These are phyloP conservation scores for Arthonia radiata DNA, from an alignment of 495 filamentous ascomycete species.

Conservation along the genomic window DNA sequence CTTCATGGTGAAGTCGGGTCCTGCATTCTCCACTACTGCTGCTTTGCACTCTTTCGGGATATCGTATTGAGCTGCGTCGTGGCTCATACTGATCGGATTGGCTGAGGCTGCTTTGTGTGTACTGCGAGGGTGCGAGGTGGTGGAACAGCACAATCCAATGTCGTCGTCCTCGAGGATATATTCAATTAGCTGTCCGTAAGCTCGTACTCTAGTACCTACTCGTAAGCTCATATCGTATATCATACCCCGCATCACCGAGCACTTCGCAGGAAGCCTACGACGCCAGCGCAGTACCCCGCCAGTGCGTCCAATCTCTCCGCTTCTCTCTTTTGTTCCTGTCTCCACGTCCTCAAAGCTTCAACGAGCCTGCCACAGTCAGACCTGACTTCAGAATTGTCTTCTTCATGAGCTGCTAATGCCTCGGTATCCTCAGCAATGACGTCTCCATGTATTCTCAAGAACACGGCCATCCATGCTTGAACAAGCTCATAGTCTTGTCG, in stretches of 20 bases:
- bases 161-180: too few species aligned
- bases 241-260: too few species aligned
- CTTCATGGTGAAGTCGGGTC: constrained; percentile 25
- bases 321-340: constrained; percentile 38
- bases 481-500: constrained; percentile 73
- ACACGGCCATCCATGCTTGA: constrained; percentile 91
- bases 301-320: constrained; percentile 42
- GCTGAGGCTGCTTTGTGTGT: too few species aligned
- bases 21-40: constrained; percentile 27
- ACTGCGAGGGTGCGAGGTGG: too few species aligned
- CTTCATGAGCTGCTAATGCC: background rate
- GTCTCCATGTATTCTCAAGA: constrained; percentile 52
- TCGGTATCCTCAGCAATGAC: constrained; percentile 17
- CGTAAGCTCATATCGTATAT: too few species aligned
- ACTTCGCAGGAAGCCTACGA: constrained; percentile 68
- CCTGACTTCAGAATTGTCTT: constrained; percentile 1
- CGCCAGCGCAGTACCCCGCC: constrained; percentile 68
- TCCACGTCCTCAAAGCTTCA: constrained; percentile 36
- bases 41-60: constrained; percentile 29
- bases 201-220: too few species aligned
- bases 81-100: too few species aligned
- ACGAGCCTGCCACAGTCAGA: background rate
- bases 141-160: too few species aligned
- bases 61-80: too few species aligned
- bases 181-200: too few species aligned